Evolutionary conservation across 2,329 filamentous ascomycete species (phyloP).

Genomic region (Hypocreales sp.): DNA sequence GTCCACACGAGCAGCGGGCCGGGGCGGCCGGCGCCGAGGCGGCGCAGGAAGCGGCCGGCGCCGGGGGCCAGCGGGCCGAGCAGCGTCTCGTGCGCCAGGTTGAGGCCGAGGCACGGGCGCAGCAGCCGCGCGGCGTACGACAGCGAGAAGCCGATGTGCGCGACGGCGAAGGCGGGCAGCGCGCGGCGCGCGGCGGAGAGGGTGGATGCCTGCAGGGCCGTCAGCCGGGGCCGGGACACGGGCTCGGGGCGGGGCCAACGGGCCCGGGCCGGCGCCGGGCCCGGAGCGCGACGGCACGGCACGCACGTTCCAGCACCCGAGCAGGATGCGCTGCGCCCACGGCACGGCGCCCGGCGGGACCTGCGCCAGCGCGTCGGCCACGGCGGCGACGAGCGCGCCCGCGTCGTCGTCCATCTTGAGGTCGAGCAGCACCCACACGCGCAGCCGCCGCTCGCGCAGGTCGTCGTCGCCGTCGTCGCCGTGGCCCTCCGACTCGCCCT

Average conservation of each 20-base stretch:
- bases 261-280: too few species aligned
- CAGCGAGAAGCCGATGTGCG: slow-evolving; percentile 53
- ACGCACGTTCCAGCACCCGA: slow-evolving; percentile 68
- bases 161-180: slow-evolving; percentile 46
- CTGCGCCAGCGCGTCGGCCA: slow-evolving; percentile 46
- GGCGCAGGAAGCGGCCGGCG: slow-evolving; percentile 42
- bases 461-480: neutral
- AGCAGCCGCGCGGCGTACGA: slow-evolving; percentile 60
- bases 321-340: slow-evolving; percentile 60
- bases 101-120: slow-evolving; percentile 48
- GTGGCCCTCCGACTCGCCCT: too few species aligned
- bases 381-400: slow-evolving; percentile 52
- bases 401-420: slow-evolving; percentile 60
- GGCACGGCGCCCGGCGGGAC: slow-evolving; percentile 29
- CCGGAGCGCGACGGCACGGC: too few species aligned
- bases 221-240: neutral
- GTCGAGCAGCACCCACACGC: too few species aligned
- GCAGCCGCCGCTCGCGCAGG: too few species aligned
- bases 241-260: neutral
- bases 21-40: slow-evolving; percentile 32
- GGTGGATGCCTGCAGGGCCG: slow-evolving; percentile 41
- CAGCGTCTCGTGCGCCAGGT: slow-evolving; percentile 55
- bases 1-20: slow-evolving; percentile 64
- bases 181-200: slow-evolving; percentile 45
- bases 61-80: slow-evolving; percentile 47